Evolutionary conservation across 352 stramenopile species (phyloP).

Genomic region (Phytopythium ostracodes): DNA sequence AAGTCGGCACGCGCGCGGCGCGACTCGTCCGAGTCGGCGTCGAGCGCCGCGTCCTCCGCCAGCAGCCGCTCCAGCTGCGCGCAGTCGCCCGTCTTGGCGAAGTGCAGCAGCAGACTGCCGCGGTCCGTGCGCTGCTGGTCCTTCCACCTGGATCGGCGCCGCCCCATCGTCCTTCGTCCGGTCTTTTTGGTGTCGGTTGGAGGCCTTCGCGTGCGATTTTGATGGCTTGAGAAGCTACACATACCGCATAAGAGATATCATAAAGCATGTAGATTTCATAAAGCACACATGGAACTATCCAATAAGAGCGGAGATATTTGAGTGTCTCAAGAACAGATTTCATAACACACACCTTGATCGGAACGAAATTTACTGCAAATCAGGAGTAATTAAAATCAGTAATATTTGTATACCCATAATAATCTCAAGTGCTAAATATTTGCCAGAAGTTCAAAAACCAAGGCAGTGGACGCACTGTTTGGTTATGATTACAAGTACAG

Average conservation of each 20-base stretch:
- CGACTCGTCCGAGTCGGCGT: neutral
- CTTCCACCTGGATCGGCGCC: constrained; percentile 72
- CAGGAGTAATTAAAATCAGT: neutral
- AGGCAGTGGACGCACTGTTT: too few relatives aligned
- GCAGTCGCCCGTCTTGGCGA: constrained; percentile 39
- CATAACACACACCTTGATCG: neutral
- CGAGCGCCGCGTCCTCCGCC: constrained; percentile 4
- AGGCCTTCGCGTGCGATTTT: too few relatives aligned
- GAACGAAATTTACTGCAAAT: neutral
- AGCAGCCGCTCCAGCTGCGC: constrained; percentile 29
- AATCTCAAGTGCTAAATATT: too few relatives aligned
- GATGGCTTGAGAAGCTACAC: too few relatives aligned
- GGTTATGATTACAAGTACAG: too few relatives aligned
- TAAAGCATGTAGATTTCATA: neutral
- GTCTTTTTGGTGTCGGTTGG: too few relatives aligned
- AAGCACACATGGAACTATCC: neutral
- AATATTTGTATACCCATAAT: too few relatives aligned
- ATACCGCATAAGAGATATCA: neutral
- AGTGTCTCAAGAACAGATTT: neutral
- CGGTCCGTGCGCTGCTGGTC: constrained; percentile 29
- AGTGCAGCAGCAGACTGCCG: constrained; percentile 41
- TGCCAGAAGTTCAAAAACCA: too few relatives aligned
- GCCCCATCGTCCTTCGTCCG: constrained; percentile 37
- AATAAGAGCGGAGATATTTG: neutral
- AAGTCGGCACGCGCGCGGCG: constrained; percentile 28